These are phyloP conservation scores for Phallus indusiatus DNA, from an alignment of 768 basidiomycete genomes.

Conservation along the genomic window DNA sequence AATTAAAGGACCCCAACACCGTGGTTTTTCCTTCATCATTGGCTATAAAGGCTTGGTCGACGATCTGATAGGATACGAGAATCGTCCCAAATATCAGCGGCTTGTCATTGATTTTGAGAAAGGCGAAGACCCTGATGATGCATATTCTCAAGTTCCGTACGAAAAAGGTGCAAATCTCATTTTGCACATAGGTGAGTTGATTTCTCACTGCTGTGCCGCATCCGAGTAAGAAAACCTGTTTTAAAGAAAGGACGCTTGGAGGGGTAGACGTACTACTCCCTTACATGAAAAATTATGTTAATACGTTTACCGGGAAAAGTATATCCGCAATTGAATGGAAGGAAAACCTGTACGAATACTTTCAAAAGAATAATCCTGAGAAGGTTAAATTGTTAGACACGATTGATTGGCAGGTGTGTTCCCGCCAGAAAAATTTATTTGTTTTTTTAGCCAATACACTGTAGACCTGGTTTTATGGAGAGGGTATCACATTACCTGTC, in stretches of 20 bases:
- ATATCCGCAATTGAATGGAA: slow-evolving; percentile 84
- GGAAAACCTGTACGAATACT: slow-evolving; percentile 66
- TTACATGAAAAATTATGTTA: slow-evolving; percentile 75
- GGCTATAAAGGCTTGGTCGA: slow-evolving; percentile 67
- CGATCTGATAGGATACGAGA: slow-evolving; percentile 50
- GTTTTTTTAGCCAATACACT: background rate
- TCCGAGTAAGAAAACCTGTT: background rate
- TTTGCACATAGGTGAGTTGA: slow-evolving; percentile 59
- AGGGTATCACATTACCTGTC: slow-evolving; percentile 64
- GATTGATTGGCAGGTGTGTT: slow-evolving; percentile 69
- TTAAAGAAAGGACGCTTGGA: slow-evolving; percentile 59
- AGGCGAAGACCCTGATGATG: slow-evolving; percentile 72
- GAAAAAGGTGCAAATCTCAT: slow-evolving; percentile 88
- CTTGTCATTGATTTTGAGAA: slow-evolving; percentile 66
- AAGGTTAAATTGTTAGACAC: slow-evolving; percentile 57
- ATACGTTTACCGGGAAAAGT: slow-evolving; percentile 71
- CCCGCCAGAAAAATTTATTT: background rate
- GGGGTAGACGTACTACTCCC: slow-evolving; percentile 78
- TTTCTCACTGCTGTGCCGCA: background rate
- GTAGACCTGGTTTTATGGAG: slow-evolving; percentile 77
- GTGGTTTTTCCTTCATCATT: slow-evolving; percentile 73
- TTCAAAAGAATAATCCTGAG: slow-evolving; percentile 44
- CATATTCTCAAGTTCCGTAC: slow-evolving; percentile 69
- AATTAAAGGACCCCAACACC: slow-evolving; percentile 63
- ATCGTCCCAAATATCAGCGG: slow-evolving; percentile 65